Evolutionary conservation across 208 protist genomes (phyloP).

Genomic region (Wallacemonas collosoma): DNA sequence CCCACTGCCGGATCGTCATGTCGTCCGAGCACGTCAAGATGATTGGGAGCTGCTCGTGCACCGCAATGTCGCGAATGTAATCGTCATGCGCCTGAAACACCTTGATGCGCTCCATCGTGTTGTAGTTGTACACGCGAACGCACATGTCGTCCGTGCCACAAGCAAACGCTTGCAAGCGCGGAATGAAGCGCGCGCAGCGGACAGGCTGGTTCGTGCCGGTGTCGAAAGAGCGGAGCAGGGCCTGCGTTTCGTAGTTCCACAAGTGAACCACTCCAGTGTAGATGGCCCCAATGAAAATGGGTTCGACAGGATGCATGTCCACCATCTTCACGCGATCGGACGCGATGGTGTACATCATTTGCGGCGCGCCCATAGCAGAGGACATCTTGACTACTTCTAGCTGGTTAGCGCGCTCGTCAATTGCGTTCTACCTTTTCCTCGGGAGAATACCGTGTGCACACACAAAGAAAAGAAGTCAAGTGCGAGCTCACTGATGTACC

Average conservation of each 20-base stretch:
- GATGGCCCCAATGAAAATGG: constrained; percentile 94
- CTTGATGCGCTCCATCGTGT: constrained; percentile 98
- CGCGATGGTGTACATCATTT: constrained; percentile 64
- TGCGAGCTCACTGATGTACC: too few species aligned
- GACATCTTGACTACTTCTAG: constrained; percentile 1
- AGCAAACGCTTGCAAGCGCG: constrained; percentile 96
- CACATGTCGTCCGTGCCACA: constrained; percentile 96
- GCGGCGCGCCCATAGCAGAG: background rate
- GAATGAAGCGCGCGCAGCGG: constrained; percentile 96
- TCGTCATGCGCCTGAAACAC: constrained; percentile 97
- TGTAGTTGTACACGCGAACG: constrained; percentile 98
- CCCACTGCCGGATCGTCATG: constrained; percentile 98
- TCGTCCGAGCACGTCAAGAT: constrained; percentile 98
- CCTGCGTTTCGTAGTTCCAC: constrained; percentile 98
- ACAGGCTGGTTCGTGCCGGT: constrained; percentile 93
- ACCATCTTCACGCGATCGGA: constrained; percentile 98
- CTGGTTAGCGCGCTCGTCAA: background rate
- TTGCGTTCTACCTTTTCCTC: background rate
- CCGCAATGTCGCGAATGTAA: constrained; percentile 96
- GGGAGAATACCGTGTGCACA: background rate
- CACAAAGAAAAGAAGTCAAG: background rate
- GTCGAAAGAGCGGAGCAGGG: constrained; percentile 97
- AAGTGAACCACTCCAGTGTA: constrained; percentile 96
- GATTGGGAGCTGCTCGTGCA: constrained; percentile 97
- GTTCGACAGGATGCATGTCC: constrained; percentile 98